Conservation (phyloP, 2,329 filamentous ascomycete genomes). For the Coniochaeta hoffmannii region DNA sequence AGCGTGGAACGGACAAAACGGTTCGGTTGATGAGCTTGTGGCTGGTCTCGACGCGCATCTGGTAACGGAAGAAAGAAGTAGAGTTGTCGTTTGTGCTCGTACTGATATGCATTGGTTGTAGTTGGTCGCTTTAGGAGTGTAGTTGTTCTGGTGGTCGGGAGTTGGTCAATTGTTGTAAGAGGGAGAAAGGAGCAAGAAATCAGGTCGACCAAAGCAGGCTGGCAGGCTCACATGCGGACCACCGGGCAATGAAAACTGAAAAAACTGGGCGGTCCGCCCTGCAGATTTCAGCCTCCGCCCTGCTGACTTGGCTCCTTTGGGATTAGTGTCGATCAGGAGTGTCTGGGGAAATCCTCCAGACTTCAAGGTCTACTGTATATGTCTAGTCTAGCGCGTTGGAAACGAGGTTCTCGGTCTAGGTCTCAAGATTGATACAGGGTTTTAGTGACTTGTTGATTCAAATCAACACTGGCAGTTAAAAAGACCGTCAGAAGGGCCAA, state of each 20-base stretch:
- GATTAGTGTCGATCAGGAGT: background rate
- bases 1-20: slow-evolving; percentile 43
- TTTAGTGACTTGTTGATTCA: no score
- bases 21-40: slow-evolving; percentile 40
- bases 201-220: background rate
- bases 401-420: background rate
- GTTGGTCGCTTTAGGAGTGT: background rate
- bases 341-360: background rate
- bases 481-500: no score
- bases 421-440: no score
- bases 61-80: slow-evolving; percentile 44
- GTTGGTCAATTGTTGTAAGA: background rate
- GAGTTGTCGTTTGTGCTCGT: slow-evolving; percentile 32
- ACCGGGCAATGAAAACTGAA: background rate
- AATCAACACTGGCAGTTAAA: no score
- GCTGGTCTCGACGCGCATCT: slow-evolving; percentile 47
- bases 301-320: background rate
- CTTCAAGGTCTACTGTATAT: no score
- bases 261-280: background rate
- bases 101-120: slow-evolving; percentile 48
- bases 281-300: background rate
- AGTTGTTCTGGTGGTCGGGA: background rate
- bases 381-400: background rate
- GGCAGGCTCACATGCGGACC: background rate
- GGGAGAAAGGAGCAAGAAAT: background rate